Percentiles rank a stretch among this genome's conserved stretches.
phyloP scores from a whole-genome alignment of 2,329 filamentous ascomycete genomes.

The Talaromyces sp. region DNA sequence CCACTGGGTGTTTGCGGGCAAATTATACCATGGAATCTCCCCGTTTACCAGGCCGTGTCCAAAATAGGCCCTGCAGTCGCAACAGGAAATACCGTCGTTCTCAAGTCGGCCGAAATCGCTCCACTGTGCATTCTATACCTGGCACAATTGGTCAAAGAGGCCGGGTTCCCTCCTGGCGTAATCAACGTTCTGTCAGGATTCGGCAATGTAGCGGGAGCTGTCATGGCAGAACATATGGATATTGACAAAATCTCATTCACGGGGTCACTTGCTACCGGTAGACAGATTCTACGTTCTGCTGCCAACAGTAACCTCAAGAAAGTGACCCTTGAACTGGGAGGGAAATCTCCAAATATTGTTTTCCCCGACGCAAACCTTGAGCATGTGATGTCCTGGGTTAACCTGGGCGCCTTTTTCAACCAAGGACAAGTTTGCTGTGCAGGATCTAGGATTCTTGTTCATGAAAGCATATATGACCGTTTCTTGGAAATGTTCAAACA shows the following conservation, averaged over 20 bases:
- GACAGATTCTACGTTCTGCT: constrained; percentile 53
- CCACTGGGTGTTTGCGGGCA: constrained; percentile 35
- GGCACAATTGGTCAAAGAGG: constrained; percentile 44
- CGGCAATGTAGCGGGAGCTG: constrained; percentile 54
- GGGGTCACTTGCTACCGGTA: constrained; percentile 48
- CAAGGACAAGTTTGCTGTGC: constrained; percentile 52
- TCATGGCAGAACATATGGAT: constrained; percentile 49
- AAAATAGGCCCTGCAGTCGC: constrained; percentile 49
- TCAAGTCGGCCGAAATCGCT: constrained; percentile 53
- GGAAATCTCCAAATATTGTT: constrained; percentile 54
- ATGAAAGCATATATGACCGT: constrained; percentile 47
- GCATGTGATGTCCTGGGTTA: constrained; percentile 27
- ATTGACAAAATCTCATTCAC: constrained; percentile 58
- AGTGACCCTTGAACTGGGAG: constrained; percentile 50
- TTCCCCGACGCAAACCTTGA: constrained; percentile 49
- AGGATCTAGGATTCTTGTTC: constrained; percentile 53
- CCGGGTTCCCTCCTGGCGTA: constrained; percentile 57
- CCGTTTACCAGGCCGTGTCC: constrained; percentile 36
- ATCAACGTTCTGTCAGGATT: constrained; percentile 52
- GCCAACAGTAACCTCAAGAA: constrained; percentile 50
- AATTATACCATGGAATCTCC: constrained; percentile 49
- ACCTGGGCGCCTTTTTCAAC: constrained; percentile 47
- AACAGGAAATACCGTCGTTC: constrained; percentile 51
- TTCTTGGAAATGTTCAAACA: constrained; percentile 67
- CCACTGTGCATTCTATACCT: constrained; percentile 50